These are phyloP conservation scores for Anthostomella pinea DNA, from an alignment of 2,329 filamentous ascomycete genomes.

Conservation along the genomic window DNA sequence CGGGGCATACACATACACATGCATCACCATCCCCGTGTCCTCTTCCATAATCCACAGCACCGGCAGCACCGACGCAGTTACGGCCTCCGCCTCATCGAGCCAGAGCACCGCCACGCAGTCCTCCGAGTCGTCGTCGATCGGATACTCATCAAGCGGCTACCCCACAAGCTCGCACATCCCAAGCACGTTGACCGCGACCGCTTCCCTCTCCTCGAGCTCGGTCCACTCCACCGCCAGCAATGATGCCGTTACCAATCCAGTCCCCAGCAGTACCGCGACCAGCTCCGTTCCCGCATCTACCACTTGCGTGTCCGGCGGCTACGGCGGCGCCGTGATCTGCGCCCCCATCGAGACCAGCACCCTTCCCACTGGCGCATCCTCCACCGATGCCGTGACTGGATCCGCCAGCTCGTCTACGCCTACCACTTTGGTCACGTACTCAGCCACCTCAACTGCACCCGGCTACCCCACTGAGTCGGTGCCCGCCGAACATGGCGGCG, in stretches of 20 bases:
- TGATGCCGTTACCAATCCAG: slow-evolving; percentile 6
- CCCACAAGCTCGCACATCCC: background rate
- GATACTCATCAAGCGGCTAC: no score
- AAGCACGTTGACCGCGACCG: slow-evolving; percentile 1
- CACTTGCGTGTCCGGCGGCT: slow-evolving; percentile 16
- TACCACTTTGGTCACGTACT: slow-evolving; percentile 14
- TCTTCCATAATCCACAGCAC: slow-evolving; percentile 6
- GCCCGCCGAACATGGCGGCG: background rate
- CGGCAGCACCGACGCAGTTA: slow-evolving; percentile 1
- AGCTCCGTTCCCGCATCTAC: slow-evolving; percentile 1
- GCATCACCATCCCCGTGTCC: slow-evolving; percentile 15
- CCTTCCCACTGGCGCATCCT: slow-evolving; percentile 1
- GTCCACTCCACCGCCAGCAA: slow-evolving; percentile 13
- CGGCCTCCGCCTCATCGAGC: background rate
- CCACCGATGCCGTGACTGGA: slow-evolving; percentile 9
- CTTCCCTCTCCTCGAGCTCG: slow-evolving; percentile 6
- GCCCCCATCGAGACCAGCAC: slow-evolving; percentile 2
- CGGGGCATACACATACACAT: slow-evolving; percentile 22
- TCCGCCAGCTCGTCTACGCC: slow-evolving; percentile 4
- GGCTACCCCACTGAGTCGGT: slow-evolving; percentile 8
- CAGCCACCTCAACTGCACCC: slow-evolving; percentile 1
- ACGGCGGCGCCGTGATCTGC: slow-evolving; percentile 15
- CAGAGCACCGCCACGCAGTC: no score
- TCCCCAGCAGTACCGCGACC: slow-evolving; percentile 1
- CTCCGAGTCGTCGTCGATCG: no score